These are phyloP conservation scores for Alternaria sp. DNA, from an alignment of 2,329 filamentous ascomycete genomes.

Conservation along the genomic window DNA sequence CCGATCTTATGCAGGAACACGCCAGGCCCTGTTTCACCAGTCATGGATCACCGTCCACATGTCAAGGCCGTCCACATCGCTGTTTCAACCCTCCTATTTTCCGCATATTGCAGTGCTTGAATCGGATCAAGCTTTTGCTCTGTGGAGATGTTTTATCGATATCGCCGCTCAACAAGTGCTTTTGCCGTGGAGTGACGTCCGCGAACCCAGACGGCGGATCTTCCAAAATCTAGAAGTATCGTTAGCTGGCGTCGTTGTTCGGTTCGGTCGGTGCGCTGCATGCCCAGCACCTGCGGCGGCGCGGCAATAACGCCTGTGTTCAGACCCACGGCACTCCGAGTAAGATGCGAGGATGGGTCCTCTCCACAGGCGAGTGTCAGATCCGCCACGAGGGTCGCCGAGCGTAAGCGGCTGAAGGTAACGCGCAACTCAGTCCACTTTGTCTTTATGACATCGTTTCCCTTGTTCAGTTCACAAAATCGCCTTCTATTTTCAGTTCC, in stretches of 20 bases:
- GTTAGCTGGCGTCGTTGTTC: background rate
- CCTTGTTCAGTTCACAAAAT: background rate
- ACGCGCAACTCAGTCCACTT: background rate
- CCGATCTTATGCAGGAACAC: conserved; percentile 9
- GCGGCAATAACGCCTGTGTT: background rate
- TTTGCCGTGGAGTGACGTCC: background rate
- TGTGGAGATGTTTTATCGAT: conserved; percentile 8
- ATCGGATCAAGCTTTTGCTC: conserved; percentile 7
- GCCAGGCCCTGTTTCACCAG: conserved; percentile 8
- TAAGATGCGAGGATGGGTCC: background rate
- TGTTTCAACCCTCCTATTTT: conserved; percentile 13
- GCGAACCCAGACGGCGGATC: background rate
- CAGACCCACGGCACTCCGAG: background rate
- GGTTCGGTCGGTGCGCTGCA: background rate
- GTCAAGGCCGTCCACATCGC: background rate
- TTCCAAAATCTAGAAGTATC: background rate
- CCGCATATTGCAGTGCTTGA: conserved; percentile 8
- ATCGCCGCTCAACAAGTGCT: conserved; percentile 5
- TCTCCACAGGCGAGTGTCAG: background rate
- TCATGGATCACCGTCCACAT: background rate
- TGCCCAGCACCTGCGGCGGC: background rate
- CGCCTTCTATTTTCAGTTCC: background rate
- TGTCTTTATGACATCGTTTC: background rate
- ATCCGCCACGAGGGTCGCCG: background rate
- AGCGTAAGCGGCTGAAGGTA: background rate